Conservation (phyloP, 2,329 filamentous ascomycete genomes). For the Westerdykella sp. region DNA sequence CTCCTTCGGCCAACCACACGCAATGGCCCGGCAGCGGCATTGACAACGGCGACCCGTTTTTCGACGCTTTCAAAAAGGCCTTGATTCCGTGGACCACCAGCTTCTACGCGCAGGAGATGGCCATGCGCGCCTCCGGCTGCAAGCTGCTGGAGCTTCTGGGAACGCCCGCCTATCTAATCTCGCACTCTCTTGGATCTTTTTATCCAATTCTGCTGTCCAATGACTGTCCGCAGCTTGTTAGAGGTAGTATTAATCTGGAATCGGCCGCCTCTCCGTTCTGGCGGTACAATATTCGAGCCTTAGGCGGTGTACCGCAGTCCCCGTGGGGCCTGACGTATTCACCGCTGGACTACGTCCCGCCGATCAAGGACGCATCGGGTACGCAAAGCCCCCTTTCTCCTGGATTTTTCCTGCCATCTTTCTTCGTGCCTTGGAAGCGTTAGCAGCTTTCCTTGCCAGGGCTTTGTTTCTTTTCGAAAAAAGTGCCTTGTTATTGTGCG, state of each 20-base stretch:
- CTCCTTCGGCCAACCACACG: slow-evolving; percentile 9
- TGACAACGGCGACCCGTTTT: slow-evolving; percentile 12
- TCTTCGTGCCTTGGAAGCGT: too few species aligned
- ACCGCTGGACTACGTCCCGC: too few species aligned
- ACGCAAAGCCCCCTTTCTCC: too few species aligned
- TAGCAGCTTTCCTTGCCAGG: too few species aligned
- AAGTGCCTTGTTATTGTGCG: background rate
- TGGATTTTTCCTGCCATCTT: too few species aligned
- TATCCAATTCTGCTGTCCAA: slow-evolving; percentile 18
- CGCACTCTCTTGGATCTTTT: slow-evolving; percentile 16
- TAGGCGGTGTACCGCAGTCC: slow-evolving; percentile 11
- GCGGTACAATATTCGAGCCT: slow-evolving; percentile 5
- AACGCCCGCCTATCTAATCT: slow-evolving; percentile 11
- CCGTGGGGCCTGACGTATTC: slow-evolving; percentile 9
- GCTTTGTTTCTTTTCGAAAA: too few species aligned
- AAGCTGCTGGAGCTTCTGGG: slow-evolving; percentile 5
- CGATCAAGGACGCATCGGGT: too few species aligned
- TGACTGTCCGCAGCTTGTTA: slow-evolving; percentile 16
- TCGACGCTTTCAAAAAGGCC: slow-evolving; percentile 12
- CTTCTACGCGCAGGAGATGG: slow-evolving; percentile 13
- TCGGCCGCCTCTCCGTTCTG: slow-evolving; percentile 2
- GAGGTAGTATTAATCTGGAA: slow-evolving; percentile 20
- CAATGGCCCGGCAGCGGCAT: slow-evolving; percentile 16
- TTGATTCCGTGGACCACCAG: slow-evolving; percentile 8
- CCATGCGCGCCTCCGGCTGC: slow-evolving; percentile 3